Conservation (phyloP, 768 basidiomycete species). For the Leccinum rimulosum region DNA sequence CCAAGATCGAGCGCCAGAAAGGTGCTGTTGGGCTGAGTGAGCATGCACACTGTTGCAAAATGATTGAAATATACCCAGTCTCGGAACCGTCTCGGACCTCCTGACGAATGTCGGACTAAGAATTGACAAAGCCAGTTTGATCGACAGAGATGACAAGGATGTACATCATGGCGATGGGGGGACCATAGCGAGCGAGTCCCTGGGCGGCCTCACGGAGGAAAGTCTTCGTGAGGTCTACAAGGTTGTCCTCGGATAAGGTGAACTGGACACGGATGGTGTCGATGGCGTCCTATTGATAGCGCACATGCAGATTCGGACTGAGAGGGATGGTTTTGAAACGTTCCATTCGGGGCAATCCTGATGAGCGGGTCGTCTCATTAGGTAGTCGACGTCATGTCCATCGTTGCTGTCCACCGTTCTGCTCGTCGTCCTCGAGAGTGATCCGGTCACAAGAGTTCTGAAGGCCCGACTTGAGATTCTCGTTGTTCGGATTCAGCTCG, state of each 20-base stretch:
- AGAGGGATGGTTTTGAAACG: not conserved
- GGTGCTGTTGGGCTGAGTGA: slow-evolving; percentile 51
- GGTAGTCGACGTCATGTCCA: too few species aligned
- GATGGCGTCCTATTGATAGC: slow-evolving; percentile 49
- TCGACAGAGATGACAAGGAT: slow-evolving; percentile 13
- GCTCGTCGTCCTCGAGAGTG: slow-evolving; percentile 39
- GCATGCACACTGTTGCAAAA: not conserved
- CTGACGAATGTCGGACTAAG: slow-evolving; percentile 88
- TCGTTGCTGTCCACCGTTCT: too few species aligned
- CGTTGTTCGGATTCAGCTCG: slow-evolving; percentile 80
- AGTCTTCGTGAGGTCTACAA: slow-evolving; percentile 68
- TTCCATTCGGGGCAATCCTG: not conserved
- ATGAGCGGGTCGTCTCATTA: not conserved
- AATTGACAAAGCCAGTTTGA: not conserved
- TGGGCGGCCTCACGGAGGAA: slow-evolving; percentile 79
- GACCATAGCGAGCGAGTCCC: slow-evolving; percentile 71
- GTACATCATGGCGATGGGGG: slow-evolving; percentile 92
- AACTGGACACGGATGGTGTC: slow-evolving; percentile 74
- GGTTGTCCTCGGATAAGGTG: slow-evolving; percentile 53
- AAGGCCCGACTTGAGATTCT: slow-evolving; percentile 76
- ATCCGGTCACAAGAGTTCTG: slow-evolving; percentile 71
- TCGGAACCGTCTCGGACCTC: slow-evolving; percentile 95
- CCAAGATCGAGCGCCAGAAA: slow-evolving; percentile 97
- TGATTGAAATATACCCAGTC: slow-evolving; percentile 62
- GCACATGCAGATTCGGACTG: slow-evolving; percentile 22